Evolutionary conservation across 2,329 filamentous ascomycete genomes (phyloP).

Genomic region (Colletotrichum sp.): DNA sequence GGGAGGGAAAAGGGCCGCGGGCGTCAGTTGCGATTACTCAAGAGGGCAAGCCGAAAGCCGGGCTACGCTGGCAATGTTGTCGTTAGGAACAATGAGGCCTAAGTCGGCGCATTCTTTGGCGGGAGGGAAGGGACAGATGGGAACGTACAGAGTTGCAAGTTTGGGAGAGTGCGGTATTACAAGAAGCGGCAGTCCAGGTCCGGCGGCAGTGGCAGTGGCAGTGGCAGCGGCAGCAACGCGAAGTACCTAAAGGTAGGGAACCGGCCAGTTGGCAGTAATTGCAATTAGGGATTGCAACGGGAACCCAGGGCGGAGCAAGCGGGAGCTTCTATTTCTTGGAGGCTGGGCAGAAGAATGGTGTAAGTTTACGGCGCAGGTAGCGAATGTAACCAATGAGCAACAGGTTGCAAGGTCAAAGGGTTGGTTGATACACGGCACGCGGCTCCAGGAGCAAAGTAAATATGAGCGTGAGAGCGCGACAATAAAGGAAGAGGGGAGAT

Average conservation of each 20-base stretch:
- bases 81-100: slow-evolving; percentile 19
- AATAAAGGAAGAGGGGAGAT: slow-evolving; percentile 4
- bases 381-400: slow-evolving; percentile 7
- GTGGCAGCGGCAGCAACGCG: neutral
- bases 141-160: neutral
- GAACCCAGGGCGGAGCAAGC: neutral
- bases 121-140: neutral
- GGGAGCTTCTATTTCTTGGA: slow-evolving; percentile 13
- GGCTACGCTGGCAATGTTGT: neutral
- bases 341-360: slow-evolving; percentile 5
- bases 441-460: neutral
- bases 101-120: neutral
- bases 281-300: neutral
- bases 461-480: neutral
- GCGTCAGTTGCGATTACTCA: neutral
- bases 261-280: neutral
- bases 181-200: neutral
- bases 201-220: neutral
- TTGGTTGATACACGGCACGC: neutral
- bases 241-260: neutral
- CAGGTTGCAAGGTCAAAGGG: slow-evolving; percentile 12
- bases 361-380: slow-evolving; percentile 13
- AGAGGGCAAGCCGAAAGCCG: neutral
- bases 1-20: neutral
- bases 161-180: neutral